These are phyloP conservation scores for Hypoxylon fuscum DNA, from an alignment of 495 filamentous ascomycete genomes.

Conservation along the genomic window DNA sequence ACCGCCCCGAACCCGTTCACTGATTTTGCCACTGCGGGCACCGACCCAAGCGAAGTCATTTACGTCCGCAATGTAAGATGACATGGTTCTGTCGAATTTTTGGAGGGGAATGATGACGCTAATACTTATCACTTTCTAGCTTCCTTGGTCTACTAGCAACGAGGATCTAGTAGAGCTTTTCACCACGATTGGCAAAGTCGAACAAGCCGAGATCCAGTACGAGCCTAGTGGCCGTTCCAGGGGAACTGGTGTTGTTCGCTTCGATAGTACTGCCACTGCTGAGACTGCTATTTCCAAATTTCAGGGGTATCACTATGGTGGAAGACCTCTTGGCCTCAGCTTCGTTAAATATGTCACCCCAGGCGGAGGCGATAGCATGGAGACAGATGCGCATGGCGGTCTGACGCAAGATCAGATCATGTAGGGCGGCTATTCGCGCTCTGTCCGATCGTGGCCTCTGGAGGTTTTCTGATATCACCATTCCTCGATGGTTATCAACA, in stretches of 20 bases:
- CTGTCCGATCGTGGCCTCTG: background rate
- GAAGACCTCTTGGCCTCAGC: conserved; percentile 88
- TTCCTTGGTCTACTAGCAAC: conserved; percentile 98
- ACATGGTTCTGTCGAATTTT: conserved; percentile 1
- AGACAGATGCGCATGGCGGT: conserved; percentile 76
- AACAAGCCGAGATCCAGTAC: conserved; percentile 97
- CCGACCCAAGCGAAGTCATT: conserved; percentile 83
- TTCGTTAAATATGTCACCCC: conserved; percentile 89
- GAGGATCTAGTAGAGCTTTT: conserved; percentile 96
- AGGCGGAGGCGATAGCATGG: conserved; percentile 76
- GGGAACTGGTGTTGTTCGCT: conserved; percentile 94
- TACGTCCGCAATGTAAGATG: conserved; percentile 95
- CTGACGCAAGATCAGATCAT: conserved; percentile 98
- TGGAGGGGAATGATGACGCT: conserved; percentile 15
- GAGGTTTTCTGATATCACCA: conserved; percentile 1
- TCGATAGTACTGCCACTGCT: conserved; percentile 82
- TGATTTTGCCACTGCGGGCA: conserved; percentile 88
- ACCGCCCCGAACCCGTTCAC: conserved; percentile 92
- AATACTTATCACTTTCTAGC: conserved; percentile 59
- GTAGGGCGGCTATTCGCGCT: conserved; percentile 58
- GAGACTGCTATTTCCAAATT: conserved; percentile 97
- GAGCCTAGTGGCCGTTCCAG: conserved; percentile 95
- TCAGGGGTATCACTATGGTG: conserved; percentile 96
- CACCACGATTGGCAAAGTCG: conserved; percentile 96
- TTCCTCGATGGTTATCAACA: background rate